phyloP scores from a whole-genome alignment of 2,329 filamentous ascomycete species.

The Trichoderma lentiforme region DNA sequence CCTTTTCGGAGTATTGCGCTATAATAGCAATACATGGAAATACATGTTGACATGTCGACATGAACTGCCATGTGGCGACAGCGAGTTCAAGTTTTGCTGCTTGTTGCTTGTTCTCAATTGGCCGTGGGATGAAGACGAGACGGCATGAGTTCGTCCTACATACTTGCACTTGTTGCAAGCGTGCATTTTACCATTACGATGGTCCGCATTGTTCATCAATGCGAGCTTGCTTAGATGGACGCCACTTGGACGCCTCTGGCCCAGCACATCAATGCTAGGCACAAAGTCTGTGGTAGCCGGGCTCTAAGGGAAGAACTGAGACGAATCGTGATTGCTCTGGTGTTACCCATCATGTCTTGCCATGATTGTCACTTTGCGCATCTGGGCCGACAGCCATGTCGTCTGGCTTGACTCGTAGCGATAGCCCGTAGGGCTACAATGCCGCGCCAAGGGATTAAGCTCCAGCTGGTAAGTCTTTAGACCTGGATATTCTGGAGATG shows the following conservation, averaged over 20 bases:
- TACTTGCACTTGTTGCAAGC: neutral
- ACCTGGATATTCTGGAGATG: neutral
- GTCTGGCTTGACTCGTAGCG: neutral
- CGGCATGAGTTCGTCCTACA: neutral
- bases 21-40: neutral
- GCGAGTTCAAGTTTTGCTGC: neutral
- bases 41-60: neutral
- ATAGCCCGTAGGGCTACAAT: neutral
- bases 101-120: neutral
- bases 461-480: slow-evolving; percentile 1
- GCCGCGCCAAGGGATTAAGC: slow-evolving; percentile 2
- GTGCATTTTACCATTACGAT: neutral
- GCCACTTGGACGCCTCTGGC: neutral
- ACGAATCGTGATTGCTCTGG: neutral
- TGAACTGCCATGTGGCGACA: neutral
- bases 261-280: neutral
- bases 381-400: neutral
- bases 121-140: neutral
- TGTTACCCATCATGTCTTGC: neutral
- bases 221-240: neutral
- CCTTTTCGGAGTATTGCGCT: neutral
- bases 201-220: neutral
- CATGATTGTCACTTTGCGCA: neutral
- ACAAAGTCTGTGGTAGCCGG: neutral
- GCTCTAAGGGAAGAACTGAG: neutral